Evolutionary conservation across 768 basidiomycete genomes (phyloP), one percentile per base, ranked within the genome.

Genomic region (Trametes gibbosa): DNA sequence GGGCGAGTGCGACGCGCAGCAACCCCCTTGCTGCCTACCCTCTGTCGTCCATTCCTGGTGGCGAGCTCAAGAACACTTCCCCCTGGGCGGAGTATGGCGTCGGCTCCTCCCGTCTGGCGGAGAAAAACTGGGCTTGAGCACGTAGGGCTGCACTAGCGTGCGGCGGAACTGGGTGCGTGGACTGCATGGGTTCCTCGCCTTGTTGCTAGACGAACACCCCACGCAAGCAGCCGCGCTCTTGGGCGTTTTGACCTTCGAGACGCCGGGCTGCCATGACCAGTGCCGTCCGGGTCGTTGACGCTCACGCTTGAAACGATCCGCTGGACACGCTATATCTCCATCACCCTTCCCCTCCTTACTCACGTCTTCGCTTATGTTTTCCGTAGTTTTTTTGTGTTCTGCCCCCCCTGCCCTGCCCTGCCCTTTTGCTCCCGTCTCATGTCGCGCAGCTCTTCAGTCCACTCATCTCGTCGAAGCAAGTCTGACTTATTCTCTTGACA

Each of bases 1-100:
- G 90, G 90, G 86, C 78, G 42, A 83, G 74, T 66, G 77, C 88
- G 65, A 69, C 82, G 25, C 80, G 76, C 69, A 81, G 74, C 67
- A 79, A 79, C 68, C 69, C 82, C 39, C 83, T 83, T 65, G 60
- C 65, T 24, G 67, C 69, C 16, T 70, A 72, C 51, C 77, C 84
- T 13, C 81, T 83, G 57, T 77, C 80, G 39, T 75, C 84, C 8
- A 85, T 83, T 66, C 81, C 83, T 4, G 82, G 79, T 27, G 78
- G 81, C 62, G 85, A 86, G 58, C 76, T 76, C 64, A 82, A 80
- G 68, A 72, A 75, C 53, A 81, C 79, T 68, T 79, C 80, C 7
- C 81, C 85, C 21, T 89, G 87, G 87, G 69, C 69, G 3, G 69
- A 70, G 5, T 69, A 67, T 63, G 45, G 60, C 56, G 62, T 53